Conservation (phyloP, 768 basidiomycete genomes). For the Hortiboletus flavorubellus region DNA sequence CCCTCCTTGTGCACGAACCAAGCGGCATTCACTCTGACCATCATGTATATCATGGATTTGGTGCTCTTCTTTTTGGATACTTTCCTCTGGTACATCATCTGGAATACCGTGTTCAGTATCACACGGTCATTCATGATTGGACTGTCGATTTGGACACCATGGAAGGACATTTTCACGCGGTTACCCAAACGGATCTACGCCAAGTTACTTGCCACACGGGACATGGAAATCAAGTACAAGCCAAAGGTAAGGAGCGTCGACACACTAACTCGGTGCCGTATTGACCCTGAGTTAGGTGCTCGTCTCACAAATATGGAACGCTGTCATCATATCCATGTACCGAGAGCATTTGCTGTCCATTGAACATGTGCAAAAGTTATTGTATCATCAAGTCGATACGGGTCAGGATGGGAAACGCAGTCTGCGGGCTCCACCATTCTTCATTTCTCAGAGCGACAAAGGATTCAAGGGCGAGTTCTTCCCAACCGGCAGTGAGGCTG, state of each 20-base stretch:
- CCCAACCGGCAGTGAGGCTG: slow-evolving; percentile 91
- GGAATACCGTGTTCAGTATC: slow-evolving; percentile 95
- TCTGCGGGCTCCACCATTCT: slow-evolving; percentile 94
- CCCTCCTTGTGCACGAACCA: slow-evolving; percentile 84
- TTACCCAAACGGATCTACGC: slow-evolving; percentile 96
- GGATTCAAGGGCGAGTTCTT: slow-evolving; percentile 87
- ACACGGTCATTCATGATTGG: slow-evolving; percentile 86
- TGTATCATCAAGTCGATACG: slow-evolving; percentile 94
- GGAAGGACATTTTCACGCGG: slow-evolving; percentile 95
- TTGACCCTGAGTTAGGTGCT: slow-evolving; percentile 58
- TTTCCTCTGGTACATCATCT: slow-evolving; percentile 99
- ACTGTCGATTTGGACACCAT: slow-evolving; percentile 98
- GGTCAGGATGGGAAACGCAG: slow-evolving; percentile 84
- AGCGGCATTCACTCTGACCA: slow-evolving; percentile 89
- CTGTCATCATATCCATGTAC: slow-evolving; percentile 99
- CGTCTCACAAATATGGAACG: slow-evolving; percentile 99
- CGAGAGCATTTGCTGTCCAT: slow-evolving; percentile 98
- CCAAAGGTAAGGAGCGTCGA: slow-evolving; percentile 70
- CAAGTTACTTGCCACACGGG: slow-evolving; percentile 87
- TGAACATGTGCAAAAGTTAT: slow-evolving; percentile 95
- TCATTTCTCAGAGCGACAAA: slow-evolving; percentile 93
- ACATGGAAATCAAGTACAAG: slow-evolving; percentile 99
- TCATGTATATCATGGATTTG: slow-evolving; percentile 99
- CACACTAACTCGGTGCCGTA: neutral
- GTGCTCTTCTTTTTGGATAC: slow-evolving; percentile 98